phyloP scores from a whole-genome alignment of 257 asterid genomes.

The Ophiorrhiza pumila region DNA sequence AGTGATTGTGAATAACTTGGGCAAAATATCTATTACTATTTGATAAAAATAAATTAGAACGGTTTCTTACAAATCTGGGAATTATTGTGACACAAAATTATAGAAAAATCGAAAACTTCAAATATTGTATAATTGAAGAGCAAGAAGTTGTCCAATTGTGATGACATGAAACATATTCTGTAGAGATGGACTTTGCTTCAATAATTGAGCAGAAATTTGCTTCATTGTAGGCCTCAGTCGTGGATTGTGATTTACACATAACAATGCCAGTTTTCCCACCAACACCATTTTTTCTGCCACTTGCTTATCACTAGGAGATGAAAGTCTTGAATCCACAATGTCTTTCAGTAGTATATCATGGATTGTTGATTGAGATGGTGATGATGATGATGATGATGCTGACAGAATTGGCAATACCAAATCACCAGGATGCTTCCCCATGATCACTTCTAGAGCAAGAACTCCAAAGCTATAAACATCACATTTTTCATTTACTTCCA shows the following conservation, averaged over 20 bases:
- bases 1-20: no score
- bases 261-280: conserved; percentile 17
- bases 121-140: neutral
- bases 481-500: conserved; percentile 21
- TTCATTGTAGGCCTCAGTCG: conserved; percentile 31
- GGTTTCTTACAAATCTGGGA: no score
- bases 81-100: neutral
- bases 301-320: neutral
- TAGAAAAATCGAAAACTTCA: no score
- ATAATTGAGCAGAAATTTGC: conserved; percentile 22
- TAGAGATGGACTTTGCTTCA: conserved; percentile 1
- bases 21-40: no score
- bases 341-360: conserved; percentile 2
- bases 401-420: conserved; percentile 6
- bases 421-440: conserved; percentile 29
- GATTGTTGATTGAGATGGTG: neutral
- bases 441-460: conserved; percentile 25
- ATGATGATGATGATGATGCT: neutral
- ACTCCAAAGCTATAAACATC: no score
- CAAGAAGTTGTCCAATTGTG: neutral
- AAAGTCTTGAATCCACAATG: conserved; percentile 13
- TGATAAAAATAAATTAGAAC: no score
- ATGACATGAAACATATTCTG: neutral
- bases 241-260: conserved; percentile 22
- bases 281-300: conserved; percentile 11